A percentile compares a stretch with the other conserved stretches of the same genome.
Evolutionary conservation across 306 rosid genomes (phyloP).

Genomic region (Luffa aegyptiaca): DNA sequence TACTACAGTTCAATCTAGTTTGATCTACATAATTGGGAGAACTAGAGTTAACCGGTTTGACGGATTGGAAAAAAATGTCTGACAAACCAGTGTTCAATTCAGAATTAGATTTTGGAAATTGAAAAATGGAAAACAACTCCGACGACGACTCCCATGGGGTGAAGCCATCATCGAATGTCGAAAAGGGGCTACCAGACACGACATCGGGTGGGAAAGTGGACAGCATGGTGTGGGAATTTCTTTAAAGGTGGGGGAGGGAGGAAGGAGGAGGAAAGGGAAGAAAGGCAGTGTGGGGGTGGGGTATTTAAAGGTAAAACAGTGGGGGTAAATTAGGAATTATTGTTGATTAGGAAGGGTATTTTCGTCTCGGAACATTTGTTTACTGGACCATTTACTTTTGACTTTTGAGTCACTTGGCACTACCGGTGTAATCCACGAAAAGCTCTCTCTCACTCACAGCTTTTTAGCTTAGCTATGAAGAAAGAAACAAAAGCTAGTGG

Average conservation of each 20-base stretch:
- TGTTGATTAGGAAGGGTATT: not conserved
- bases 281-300: conserved; percentile 30
- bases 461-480: not conserved
- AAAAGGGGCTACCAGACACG: not conserved
- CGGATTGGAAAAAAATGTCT: conserved; percentile 4
- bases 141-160: conserved; percentile 35
- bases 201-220: conserved; percentile 25
- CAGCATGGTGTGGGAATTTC: conserved; percentile 10
- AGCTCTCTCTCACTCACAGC: not conserved
- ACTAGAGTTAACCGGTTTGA: conserved; percentile 22
- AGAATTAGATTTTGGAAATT: conserved; percentile 15
- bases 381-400: not conserved
- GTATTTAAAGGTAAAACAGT: conserved; percentile 29
- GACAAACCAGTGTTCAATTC: not conserved
- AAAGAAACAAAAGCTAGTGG: not conserved
- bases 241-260: conserved; percentile 5
- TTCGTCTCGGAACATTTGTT: not conserved
- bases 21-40: conserved; percentile 19
- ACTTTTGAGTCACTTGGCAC: not conserved
- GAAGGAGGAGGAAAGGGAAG: conserved; percentile 57
- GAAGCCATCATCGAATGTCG: conserved; percentile 22
- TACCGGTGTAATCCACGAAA: not conserved
- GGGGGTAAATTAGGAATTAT: not conserved
- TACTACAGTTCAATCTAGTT: not conserved
- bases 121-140: conserved; percentile 13